A percentile compares a stretch with the other conserved stretches of the same genome.
phyloP scores from a whole-genome alignment of 306 rosid genomes.

The Quercus cerris region DNA sequence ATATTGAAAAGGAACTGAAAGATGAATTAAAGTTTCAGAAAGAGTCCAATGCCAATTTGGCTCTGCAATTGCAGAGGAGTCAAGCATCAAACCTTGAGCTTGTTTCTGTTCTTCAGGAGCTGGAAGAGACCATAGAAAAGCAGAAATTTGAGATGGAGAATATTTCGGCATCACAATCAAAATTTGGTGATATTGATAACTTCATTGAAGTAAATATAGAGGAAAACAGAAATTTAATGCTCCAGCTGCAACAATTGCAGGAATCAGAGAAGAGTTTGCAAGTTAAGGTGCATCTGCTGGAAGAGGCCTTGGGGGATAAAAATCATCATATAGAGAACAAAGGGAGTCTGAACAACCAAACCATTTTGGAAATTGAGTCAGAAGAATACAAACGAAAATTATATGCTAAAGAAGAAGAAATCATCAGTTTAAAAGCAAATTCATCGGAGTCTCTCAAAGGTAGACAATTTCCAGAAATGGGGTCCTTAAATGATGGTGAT shows the following conservation, averaged over 20 bases:
- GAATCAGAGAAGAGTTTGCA: constrained; percentile 62
- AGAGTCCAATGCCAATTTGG: constrained; percentile 67
- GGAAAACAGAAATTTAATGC: constrained; percentile 44
- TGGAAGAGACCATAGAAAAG: constrained; percentile 70
- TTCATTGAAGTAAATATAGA: constrained; percentile 40
- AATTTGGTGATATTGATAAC: constrained; percentile 43
- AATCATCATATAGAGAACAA: constrained; percentile 32
- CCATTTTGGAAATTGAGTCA: constrained; percentile 36
- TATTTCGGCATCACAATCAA: constrained; percentile 49
- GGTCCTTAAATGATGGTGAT: constrained; percentile 39
- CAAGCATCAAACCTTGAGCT: constrained; percentile 89
- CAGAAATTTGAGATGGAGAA: constrained; percentile 66
- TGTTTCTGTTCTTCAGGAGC: constrained; percentile 84
- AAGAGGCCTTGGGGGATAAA: constrained; percentile 55
- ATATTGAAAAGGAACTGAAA: constrained; percentile 44
- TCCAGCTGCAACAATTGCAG: constrained; percentile 52
- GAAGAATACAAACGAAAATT: constrained; percentile 39
- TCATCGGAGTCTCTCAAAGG: constrained; percentile 42
- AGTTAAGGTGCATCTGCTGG: constrained; percentile 52
- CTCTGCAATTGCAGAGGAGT: constrained; percentile 70
- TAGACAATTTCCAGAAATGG: constrained; percentile 32
- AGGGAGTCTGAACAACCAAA: constrained; percentile 31
- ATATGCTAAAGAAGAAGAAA: constrained; percentile 53
- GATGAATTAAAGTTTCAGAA: constrained; percentile 77
- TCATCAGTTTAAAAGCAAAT: constrained; percentile 37